Conservation (phyloP, 2,329 filamentous ascomycete species). For the Cladosporium sp. region DNA sequence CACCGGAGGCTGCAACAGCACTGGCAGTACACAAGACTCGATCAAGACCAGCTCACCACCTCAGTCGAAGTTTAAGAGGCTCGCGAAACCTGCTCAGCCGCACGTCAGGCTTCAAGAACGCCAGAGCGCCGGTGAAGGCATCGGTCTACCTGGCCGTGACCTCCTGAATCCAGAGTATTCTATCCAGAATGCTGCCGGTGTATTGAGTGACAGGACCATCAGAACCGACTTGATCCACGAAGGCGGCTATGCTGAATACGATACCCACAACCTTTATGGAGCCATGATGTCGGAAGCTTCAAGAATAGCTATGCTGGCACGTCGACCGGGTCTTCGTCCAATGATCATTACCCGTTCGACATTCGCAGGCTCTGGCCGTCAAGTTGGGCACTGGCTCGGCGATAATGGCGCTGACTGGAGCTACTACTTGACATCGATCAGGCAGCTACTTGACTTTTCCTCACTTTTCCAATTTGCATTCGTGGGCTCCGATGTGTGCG, state of each 20-base stretch:
- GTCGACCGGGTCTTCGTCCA: constrained; percentile 61
- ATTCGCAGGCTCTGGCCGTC: constrained; percentile 64
- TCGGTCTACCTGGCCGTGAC: constrained; percentile 59
- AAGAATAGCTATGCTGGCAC: constrained; percentile 60
- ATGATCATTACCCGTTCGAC: constrained; percentile 72
- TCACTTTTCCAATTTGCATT: constrained; percentile 47
- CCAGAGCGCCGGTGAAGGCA: constrained; percentile 13
- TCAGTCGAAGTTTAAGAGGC: constrained; percentile 22
- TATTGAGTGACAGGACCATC: constrained; percentile 48
- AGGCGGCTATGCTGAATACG: constrained; percentile 65
- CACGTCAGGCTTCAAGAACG: background rate
- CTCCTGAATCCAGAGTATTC: constrained; percentile 61
- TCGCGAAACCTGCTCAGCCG: background rate
- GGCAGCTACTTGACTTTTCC: constrained; percentile 43
- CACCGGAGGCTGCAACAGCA: constrained; percentile 29
- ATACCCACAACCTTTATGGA: constrained; percentile 74
- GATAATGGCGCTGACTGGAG: constrained; percentile 48
- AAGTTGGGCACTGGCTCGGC: constrained; percentile 59
- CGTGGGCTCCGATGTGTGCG: constrained; percentile 65
- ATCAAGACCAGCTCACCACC: constrained; percentile 30
- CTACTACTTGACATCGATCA: constrained; percentile 41
- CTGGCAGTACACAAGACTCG: constrained; percentile 21
- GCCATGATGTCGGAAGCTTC: constrained; percentile 68
- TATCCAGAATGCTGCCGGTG: constrained; percentile 58
- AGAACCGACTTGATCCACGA: constrained; percentile 65